Conservation (phyloP, 192 early-diverging fungal species). For the Gorgonomyces haynaldii region DNA sequence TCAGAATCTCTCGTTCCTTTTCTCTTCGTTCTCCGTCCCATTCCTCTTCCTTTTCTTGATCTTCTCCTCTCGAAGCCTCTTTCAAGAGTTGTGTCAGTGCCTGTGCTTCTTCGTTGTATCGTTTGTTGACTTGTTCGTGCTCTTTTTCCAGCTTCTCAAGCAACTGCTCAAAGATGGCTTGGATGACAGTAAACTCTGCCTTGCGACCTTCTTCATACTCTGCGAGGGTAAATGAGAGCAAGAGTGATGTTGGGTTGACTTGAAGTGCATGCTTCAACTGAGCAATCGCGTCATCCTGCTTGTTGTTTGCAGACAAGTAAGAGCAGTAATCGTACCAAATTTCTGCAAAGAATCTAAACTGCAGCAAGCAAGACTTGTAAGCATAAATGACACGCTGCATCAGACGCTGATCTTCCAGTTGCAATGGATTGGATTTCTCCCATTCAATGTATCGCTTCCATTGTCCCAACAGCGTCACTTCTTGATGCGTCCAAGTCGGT, state of each 20-base stretch:
- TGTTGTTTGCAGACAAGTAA: constrained; percentile 44
- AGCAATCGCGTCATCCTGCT: constrained; percentile 46
- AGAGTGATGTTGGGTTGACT: constrained; percentile 55
- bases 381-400: constrained; percentile 66
- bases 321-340: constrained; percentile 69
- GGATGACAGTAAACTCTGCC: constrained; percentile 8
- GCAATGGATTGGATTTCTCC: constrained; percentile 81
- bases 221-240: constrained; percentile 34
- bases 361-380: constrained; percentile 77
- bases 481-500: constrained; percentile 68
- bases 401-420: constrained; percentile 53
- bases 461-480: constrained; percentile 46
- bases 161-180: constrained; percentile 27
- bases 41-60: constrained; percentile 13
- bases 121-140: constrained; percentile 14
- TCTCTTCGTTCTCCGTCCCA: constrained; percentile 41
- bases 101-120: constrained; percentile 29
- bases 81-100: constrained; percentile 15
- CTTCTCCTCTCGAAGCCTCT: constrained; percentile 11
- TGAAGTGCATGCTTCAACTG: constrained; percentile 58
- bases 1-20: constrained; percentile 35
- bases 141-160: constrained; percentile 18
- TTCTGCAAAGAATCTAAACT: constrained; percentile 76
- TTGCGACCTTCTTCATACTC: constrained; percentile 35
- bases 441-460: constrained; percentile 88